phyloP scores from a whole-genome alignment of 2,329 filamentous ascomycete genomes.

The Lecanicillium sp. region DNA sequence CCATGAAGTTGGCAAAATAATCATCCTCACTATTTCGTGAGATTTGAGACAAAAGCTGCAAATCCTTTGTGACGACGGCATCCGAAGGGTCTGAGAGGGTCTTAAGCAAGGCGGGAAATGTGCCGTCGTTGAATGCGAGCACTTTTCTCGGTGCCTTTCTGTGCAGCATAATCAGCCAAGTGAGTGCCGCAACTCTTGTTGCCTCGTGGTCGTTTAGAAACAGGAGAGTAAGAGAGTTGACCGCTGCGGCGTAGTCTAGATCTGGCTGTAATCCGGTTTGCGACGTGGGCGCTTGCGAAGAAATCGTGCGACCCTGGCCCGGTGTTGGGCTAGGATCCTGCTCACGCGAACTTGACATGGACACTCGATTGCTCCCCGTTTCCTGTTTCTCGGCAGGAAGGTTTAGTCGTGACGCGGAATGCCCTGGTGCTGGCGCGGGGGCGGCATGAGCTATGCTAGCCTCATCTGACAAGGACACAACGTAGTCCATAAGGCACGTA shows the following conservation, averaged over 20 bases:
- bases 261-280: constrained; percentile 50
- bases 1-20: constrained; percentile 98
- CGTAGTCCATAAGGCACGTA: constrained; percentile 83
- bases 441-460: constrained; percentile 20
- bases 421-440: constrained; percentile 16
- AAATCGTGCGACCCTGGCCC: constrained; percentile 36
- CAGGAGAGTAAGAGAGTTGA: constrained; percentile 83
- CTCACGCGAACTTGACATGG: constrained; percentile 45
- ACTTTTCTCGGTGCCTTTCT: constrained; percentile 90
- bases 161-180: constrained; percentile 97
- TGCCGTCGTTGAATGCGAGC: constrained; percentile 91
- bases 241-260: constrained; percentile 91
- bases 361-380: constrained; percentile 40
- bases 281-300: constrained; percentile 19
- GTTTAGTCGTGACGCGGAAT: constrained; percentile 31
- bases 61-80: constrained; percentile 87
- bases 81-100: constrained; percentile 93
- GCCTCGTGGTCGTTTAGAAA: constrained; percentile 97
- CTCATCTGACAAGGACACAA: constrained; percentile 81
- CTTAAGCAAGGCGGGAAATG: constrained; percentile 91
- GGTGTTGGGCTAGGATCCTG: constrained; percentile 46
- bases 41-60: constrained; percentile 91
- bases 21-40: constrained; percentile 94
- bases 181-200: constrained; percentile 84
- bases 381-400: constrained; percentile 36